A percentile compares a stretch with the other conserved stretches of the same genome.
These are phyloP conservation scores for Phytophthora citricola DNA, from an alignment of 352 stramenopile species.

Conservation along the genomic window DNA sequence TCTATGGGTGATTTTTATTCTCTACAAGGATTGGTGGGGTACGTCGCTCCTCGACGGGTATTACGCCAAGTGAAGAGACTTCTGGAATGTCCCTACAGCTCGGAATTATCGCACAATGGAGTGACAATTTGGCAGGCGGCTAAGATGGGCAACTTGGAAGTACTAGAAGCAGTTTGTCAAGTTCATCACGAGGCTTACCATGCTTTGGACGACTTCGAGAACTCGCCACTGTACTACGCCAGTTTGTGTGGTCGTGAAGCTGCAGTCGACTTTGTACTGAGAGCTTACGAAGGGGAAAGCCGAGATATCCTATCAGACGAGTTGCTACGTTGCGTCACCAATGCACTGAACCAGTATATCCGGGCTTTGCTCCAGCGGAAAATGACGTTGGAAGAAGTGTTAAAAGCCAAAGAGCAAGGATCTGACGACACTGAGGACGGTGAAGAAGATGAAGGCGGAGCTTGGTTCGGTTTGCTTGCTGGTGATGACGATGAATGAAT, in stretches of 20 bases:
- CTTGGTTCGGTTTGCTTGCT: constrained; percentile 32
- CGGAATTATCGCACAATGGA: constrained; percentile 20
- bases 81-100: constrained; percentile 3
- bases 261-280: constrained; percentile 37
- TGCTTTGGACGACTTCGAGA: constrained; percentile 39
- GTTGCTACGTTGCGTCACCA: constrained; percentile 44
- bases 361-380: constrained; percentile 40
- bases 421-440: background rate
- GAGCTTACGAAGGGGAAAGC: constrained; percentile 20
- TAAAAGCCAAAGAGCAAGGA: constrained; percentile 19
- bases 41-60: constrained; percentile 32
- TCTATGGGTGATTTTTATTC: constrained; percentile 28
- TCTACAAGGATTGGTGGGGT: constrained; percentile 33
- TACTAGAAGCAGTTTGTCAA: constrained; percentile 32
- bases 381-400: constrained; percentile 35
- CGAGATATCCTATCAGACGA: constrained; percentile 30
- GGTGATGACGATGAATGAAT: constrained; percentile 23
- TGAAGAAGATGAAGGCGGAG: constrained; percentile 14
- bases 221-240: constrained; percentile 47
- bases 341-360: constrained; percentile 34
- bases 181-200: constrained; percentile 26
- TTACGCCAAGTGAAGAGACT: constrained; percentile 33
- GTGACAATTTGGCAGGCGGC: constrained; percentile 49
- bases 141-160: constrained; percentile 31
- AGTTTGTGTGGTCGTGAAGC: constrained; percentile 39